A percentile compares a stretch with the other conserved stretches of the same genome.
phyloP scores from a whole-genome alignment of 768 basidiomycete species.

The Plicaturopsis crispa region DNA sequence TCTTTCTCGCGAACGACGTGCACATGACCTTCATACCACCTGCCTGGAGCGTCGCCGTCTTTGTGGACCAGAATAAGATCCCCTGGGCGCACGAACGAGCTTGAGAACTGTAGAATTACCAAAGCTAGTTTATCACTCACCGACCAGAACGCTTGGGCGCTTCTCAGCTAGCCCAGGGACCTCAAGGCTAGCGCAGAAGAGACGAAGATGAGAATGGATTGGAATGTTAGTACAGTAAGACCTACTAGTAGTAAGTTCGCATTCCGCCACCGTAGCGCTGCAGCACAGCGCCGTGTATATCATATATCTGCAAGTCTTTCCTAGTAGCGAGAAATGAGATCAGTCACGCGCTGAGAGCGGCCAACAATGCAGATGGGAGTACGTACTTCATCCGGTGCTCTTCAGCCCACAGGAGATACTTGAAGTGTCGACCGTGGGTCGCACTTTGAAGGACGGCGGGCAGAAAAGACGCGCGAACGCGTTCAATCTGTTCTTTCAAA shows the following conservation, averaged over 20 bases:
- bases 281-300: conserved; percentile 30
- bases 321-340: conserved; percentile 11
- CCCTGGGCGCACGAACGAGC: too few relatives aligned
- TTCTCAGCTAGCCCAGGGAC: conserved; percentile 53
- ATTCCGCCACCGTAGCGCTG: conserved; percentile 22
- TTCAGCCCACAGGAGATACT: conserved; percentile 39
- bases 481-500: conserved; percentile 11
- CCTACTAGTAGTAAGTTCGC: conserved; percentile 39
- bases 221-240: conserved; percentile 1
- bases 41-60: conserved; percentile 5
- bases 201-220: background rate
- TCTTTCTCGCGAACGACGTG: conserved; percentile 34
- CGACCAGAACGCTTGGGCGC: conserved; percentile 50
- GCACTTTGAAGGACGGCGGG: conserved; percentile 24
- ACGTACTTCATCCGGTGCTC: conserved; percentile 39
- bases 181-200: conserved; percentile 25
- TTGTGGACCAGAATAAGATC: conserved; percentile 21
- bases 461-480: conserved; percentile 25
- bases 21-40: conserved; percentile 35
- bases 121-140: too few relatives aligned
- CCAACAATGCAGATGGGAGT: too few relatives aligned
- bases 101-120: too few relatives aligned
- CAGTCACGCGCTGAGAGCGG: background rate
- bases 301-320: conserved; percentile 28
- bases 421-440: conserved; percentile 38